Evolutionary conservation across 495 filamentous ascomycete genomes (phyloP), one percentile per base, ranked within the genome.

Genomic region (Rostrohypoxylon terebratum): DNA sequence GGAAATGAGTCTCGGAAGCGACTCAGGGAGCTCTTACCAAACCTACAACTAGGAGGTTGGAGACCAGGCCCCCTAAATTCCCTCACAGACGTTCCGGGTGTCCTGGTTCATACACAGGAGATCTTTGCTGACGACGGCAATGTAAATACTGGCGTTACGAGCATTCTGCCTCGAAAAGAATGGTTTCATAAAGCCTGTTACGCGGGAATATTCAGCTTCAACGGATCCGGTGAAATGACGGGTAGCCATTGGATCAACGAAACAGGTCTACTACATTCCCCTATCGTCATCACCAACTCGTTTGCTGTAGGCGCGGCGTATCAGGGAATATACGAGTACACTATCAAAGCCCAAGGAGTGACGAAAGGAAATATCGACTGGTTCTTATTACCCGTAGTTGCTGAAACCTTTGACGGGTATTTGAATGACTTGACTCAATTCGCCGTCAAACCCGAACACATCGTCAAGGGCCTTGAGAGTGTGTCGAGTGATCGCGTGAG

Each of bases 151-250:
- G 85, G 86, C 36, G 77, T 88, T 4, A 88, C 86, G 13, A 78
- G 78, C 51, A 84, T 88, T 66, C 75, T 87, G 16, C 84, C 86
- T 6, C 83, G 85, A 21, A 33, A 75, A 16, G 77, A 85, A 38
- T 85, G 81, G 78, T 84, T 83, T 68, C 55, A 84, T 66, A 74
- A 81, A 0, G 84, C 82, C 42, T 85, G 82, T 72, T 83, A 83
- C 44, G 83, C 86, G 8, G 82, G 83, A 3, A 73, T 85, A 45
- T 86, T 85, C 75, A 79, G 80, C 63, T 86, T 88, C 78, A 88
- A 88, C 68, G 85, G 86, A 58, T 80, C 78, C 25, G 85, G 86
- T 20, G 85, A 87, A 66, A 80, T 88, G 77, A 88, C 86, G 0
- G 84, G 85, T 6, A 77, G 75, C 14, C 82, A 86, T 66, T 86